These are phyloP conservation scores for Mycena vulgaris DNA, from an alignment of 768 basidiomycete genomes.

Conservation along the genomic window DNA sequence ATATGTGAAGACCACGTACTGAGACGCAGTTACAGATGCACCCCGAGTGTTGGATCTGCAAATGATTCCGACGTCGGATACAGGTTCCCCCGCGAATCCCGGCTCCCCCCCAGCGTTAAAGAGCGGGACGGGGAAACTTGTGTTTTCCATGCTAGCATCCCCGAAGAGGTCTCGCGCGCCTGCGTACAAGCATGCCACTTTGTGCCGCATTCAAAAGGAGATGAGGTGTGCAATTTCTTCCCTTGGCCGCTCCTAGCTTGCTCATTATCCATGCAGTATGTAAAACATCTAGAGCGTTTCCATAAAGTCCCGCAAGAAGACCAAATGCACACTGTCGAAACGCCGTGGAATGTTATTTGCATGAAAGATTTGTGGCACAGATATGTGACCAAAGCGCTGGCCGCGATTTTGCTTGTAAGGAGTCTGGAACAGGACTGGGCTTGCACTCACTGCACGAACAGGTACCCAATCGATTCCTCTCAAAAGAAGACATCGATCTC, in stretches of 20 bases:
- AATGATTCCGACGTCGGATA: not conserved
- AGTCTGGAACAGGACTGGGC: conserved; percentile 8
- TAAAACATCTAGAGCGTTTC: not conserved
- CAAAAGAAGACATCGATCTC: no score
- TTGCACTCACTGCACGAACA: conserved; percentile 6
- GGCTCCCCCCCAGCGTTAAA: not conserved
- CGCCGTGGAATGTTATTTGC: not conserved
- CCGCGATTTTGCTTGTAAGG: conserved; percentile 1
- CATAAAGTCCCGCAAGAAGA: not conserved
- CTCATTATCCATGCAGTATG: conserved; percentile 7
- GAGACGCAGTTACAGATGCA: no score
- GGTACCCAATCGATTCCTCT: no score
- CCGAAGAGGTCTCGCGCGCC: no score
- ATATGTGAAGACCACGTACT: conserved; percentile 1
- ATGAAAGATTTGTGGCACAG: not conserved
- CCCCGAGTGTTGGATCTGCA: not conserved
- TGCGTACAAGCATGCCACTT: not conserved
- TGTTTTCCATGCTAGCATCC: not conserved
- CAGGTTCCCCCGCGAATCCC: not conserved
- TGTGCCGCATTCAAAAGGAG: no score
- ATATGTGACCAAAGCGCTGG: not conserved
- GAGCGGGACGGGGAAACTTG: conserved; percentile 3
- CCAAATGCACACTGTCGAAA: no score
- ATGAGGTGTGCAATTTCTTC: conserved; percentile 3
- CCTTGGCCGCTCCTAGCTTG: conserved; percentile 7